phyloP scores from a whole-genome alignment of 2,329 filamentous ascomycete species.

The Colletotrichum tropicicola region DNA sequence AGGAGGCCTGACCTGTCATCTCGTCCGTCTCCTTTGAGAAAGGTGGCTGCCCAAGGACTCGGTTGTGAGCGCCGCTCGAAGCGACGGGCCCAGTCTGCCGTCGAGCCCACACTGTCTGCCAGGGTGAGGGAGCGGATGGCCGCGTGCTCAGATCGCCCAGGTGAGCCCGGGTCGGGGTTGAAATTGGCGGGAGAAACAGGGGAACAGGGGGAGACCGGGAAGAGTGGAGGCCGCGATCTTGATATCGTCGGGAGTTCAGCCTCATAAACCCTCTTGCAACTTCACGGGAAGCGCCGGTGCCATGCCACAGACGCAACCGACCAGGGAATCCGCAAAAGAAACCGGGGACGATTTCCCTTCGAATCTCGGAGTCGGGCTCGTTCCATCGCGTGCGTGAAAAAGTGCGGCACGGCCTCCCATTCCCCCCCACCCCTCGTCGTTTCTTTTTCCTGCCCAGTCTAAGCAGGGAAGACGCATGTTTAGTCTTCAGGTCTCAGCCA shows the following conservation, averaged over 20 bases:
- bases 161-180: not conserved
- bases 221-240: constrained; percentile 2
- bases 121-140: not conserved
- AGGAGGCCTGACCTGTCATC: not conserved
- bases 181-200: not conserved
- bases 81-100: not conserved
- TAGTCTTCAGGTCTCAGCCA: constrained; percentile 17
- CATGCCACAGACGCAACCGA: not conserved
- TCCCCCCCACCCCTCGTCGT: constrained; percentile 13
- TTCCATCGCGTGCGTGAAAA: constrained; percentile 10
- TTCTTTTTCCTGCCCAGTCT: constrained; percentile 23
- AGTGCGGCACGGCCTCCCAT: constrained; percentile 13
- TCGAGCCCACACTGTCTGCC: not conserved
- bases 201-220: not conserved
- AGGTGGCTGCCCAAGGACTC: constrained; percentile 1
- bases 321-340: constrained; percentile 7
- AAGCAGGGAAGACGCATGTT: constrained; percentile 25
- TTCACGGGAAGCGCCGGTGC: not conserved
- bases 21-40: not conserved
- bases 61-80: constrained; percentile 6
- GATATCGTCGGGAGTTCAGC: constrained; percentile 7
- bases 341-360: not conserved
- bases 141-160: not conserved
- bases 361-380: not conserved
- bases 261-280: constrained; percentile 25